These are phyloP conservation scores for Schizophyllum amplum DNA, from an alignment of 1,284 basidiomycete genomes.

Conservation along the genomic window DNA sequence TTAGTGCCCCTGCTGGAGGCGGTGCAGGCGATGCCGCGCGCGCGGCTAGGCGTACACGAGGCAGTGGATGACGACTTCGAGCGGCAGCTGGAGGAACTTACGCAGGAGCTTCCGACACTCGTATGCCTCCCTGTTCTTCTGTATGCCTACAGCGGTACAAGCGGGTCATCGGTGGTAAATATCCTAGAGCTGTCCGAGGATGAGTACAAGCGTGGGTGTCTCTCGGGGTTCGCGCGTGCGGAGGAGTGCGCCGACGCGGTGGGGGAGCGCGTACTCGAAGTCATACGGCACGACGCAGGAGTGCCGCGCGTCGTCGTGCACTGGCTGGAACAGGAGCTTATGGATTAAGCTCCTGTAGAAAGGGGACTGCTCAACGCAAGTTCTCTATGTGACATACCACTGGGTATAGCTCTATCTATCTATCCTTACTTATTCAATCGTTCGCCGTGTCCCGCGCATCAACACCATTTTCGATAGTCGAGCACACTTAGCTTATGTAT, in stretches of 20 bases:
- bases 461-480: too few species aligned
- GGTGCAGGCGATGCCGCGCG: constrained; percentile 22
- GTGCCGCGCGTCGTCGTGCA: constrained; percentile 28
- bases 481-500: too few species aligned
- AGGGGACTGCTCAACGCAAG: too few species aligned
- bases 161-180: constrained; percentile 33
- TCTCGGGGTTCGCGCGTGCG: constrained; percentile 66
- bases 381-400: too few species aligned
- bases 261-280: constrained; percentile 45
- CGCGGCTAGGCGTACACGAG: constrained; percentile 18
- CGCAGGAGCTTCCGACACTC: constrained; percentile 57
- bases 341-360: too few species aligned
- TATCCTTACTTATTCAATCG: too few species aligned
- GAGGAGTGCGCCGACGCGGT: constrained; percentile 61
- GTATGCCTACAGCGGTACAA: constrained; percentile 27
- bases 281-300: constrained; percentile 28
- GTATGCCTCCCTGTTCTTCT: constrained; percentile 63
- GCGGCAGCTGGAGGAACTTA: constrained; percentile 40
- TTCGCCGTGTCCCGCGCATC: too few species aligned
- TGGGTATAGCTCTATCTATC: too few species aligned
- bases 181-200: constrained; percentile 52
- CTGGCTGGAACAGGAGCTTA: constrained; percentile 43
- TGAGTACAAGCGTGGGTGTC: constrained; percentile 57
- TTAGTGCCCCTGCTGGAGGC: constrained; percentile 51
- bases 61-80: constrained; percentile 19